Base-by-base conservation (phyloP, 768 basidiomycete species). In the Fibroporia radiculosa region DNA sequence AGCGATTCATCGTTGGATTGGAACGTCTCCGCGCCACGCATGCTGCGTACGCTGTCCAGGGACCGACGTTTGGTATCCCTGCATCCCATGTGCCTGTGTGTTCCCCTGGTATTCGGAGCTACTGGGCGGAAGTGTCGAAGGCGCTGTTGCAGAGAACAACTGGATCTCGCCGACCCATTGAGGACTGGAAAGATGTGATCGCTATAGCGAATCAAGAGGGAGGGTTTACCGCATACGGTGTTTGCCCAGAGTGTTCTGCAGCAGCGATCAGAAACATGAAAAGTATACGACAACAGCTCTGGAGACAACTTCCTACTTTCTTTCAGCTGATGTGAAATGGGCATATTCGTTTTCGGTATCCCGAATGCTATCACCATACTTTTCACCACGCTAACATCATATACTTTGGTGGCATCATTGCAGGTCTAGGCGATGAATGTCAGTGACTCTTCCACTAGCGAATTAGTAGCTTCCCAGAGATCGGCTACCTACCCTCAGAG, bases 1-100 rank as follows among this genome's bases (percentile, higher is more conserved):
- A 58, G 43, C 52, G 57, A 8, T 42, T 57, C 35, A 36, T 58
- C 20, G 42, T 47, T 28, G 59, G 59, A 2, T 19, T 56, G 37
- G 55, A 56, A 24, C 45, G 42, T 10, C 45, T 60, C 22, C 56
- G 57, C 18, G 20, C 32, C 14, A 16, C 18, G 13, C 52, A 56
- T 37, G 19, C 40, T 13, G 13, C 46, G 26, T 32, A 41, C 28
- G 47, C 45, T 4, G 20, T 25, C n/a, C 7, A 16, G n/a, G 42
- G 14, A 45, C 45, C 27, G 24, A 25, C 39, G 29, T 2, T 31
- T 14, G n/a, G 3, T n/a, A 6, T 13, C 4, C 27, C 36, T 14
- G 12, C 8, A 3, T 4, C 20, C 19, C 45, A 39, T 22, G 31
- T 8, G 6, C 6, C 20, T 19, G 4, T 3, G 16, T 40, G 39